Base-by-base conservation (phyloP, 2,329 filamentous ascomycete genomes). In the Diaporthe australafricana region DNA sequence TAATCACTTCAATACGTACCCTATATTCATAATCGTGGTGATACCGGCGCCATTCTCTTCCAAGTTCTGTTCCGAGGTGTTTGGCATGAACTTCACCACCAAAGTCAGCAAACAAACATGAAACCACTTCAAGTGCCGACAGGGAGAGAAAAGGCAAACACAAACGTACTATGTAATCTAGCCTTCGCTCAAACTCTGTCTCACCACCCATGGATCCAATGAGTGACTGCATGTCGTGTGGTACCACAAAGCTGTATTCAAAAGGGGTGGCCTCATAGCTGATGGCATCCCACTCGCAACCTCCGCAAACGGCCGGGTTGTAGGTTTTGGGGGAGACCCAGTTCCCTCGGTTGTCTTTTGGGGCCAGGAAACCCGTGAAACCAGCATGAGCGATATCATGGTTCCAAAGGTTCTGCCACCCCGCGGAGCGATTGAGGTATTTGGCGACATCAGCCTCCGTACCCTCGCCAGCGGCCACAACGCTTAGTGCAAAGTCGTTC, bases 381-480 rank as follows among this genome's bases (percentile, higher is more conserved):
- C 81, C 80, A 1, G 79, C 73, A 1, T 83, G 84, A 0, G 86
- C 80, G 1, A 85, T 85, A 1, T 85, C 78, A 0, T 83, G 72
- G 55, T 88, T 86, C 88, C 88, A 91, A 65, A 90, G 88, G 65
- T 88, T 89, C 27, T 88, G 84, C 90, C 90, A 92, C 22, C 89
- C 88, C 20, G 84, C 81, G 0, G 87, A 88, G 5, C 88, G 84
- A 42, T 84, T 81, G 22, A 89, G 79, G 60, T 90, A 91, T 60
- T 83, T 88, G 7, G 79, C 75, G 11, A 83, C 83, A 48, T 90
- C 87, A 0, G 80, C 79, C 0, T 84, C 84, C 4, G 83, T 73
- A 16, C 67, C 85, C 73, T 90, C 90, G 2, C 85, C 85, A 2
- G 77, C 79, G 1, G 89, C 88, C 8, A 91, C 86, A 73, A 88